Base-by-base conservation (phyloP, 345 rosid genomes). In the Eutrema japonicum region DNA sequence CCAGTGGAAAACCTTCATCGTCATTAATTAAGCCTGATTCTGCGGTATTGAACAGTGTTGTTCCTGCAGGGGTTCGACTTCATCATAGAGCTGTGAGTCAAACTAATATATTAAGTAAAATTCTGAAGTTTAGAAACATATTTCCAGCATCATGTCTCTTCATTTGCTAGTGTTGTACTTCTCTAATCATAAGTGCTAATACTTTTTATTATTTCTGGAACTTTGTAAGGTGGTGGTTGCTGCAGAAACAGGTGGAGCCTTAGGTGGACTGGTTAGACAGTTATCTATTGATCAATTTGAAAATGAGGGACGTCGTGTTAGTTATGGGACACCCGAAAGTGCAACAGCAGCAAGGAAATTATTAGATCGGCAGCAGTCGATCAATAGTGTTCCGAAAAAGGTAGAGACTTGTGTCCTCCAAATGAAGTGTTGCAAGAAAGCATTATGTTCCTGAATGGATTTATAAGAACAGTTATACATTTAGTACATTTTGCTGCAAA, bases 221-320 rank as follows among this genome's bases (percentile, higher is more conserved):
- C 51, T 54, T 62, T 60, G 33, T 67, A 79, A 95, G 99, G 99
- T 95, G 55, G 98, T 95, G 78, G 88, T 95, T 70, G 96, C 99
- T 70, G 92, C 98, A 73, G 98, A 95, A 83, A 86, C 98, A 26
- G 90, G 92, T 72, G 99, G 97, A 72, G 99, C 97, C 72, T 84
- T 95, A 81, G 98, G 98, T 75, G 97, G 99, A 73, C 84, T 92
- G 97, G 98, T 95, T 68, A 84, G 97, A 72, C 97, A 87, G 80
- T 92, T 92, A 80, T 90, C 99, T 3, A 90, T 92, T 48, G 98
- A 95, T 71, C 98, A 92, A 77, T 95, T 95, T 82, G 98, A 95
- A 83, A 95, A 92, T 75, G 98, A 95, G 82, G 96, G 97, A 67
- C 87, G 98, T 60, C 90, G 96, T 84, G 97, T 92, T 71, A 85